phyloP scores from a whole-genome alignment of 805 yeast genomes.

The Yarrowia deformans region DNA sequence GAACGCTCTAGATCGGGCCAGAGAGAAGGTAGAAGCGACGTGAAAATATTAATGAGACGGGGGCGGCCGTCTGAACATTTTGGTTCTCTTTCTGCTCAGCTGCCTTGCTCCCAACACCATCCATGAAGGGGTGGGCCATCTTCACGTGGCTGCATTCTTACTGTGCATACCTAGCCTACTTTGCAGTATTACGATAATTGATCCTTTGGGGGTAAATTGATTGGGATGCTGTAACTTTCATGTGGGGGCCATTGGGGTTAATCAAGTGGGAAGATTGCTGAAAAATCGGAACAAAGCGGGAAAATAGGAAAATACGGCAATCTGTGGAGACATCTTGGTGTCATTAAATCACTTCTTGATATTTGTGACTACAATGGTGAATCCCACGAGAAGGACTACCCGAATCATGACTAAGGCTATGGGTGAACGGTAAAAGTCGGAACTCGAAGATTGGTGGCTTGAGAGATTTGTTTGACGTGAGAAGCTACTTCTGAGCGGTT shows the following conservation, averaged over 20 bases:
- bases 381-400: too few species aligned
- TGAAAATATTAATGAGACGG: not conserved
- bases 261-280: too few species aligned
- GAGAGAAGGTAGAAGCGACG: not conserved
- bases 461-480: not conserved
- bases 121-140: not conserved
- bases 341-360: too few species aligned
- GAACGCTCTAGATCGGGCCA: too few species aligned
- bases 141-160: slow-evolving; percentile 2
- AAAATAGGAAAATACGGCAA: too few species aligned
- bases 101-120: not conserved
- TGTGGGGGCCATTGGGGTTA: not conserved
- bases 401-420: not conserved
- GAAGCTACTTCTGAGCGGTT: not conserved
- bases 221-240: not conserved
- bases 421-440: not conserved
- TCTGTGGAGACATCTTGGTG: too few species aligned
- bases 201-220: not conserved
- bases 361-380: too few species aligned
- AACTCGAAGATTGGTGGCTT: slow-evolving; percentile 7
- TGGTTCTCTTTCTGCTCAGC: too few species aligned
- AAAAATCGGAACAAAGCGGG: too few species aligned
- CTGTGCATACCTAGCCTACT: not conserved
- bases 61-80: not conserved
- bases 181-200: not conserved